Evolutionary conservation across 345 rosid genomes (phyloP).

Genomic region (thale cress (Arabidopsis thaliana)): DNA sequence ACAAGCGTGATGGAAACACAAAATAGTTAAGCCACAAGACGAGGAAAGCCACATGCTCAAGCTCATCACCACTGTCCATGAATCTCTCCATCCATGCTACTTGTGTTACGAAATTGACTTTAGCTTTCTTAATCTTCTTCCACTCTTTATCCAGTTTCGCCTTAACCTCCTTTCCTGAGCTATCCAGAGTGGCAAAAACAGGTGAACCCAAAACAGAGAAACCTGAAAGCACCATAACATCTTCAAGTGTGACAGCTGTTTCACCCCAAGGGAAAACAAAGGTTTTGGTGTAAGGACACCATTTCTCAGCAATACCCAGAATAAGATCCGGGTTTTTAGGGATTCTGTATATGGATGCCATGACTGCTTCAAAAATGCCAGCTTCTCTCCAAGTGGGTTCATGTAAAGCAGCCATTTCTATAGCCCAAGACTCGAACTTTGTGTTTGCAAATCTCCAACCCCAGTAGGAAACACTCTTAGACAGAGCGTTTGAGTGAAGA

Average conservation of each 20-base stretch:
- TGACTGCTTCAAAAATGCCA: slow-evolving; percentile 52
- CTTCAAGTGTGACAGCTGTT: slow-evolving; percentile 58
- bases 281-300: slow-evolving; percentile 54
- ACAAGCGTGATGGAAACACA: slow-evolving; percentile 27
- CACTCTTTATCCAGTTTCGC: slow-evolving; percentile 4
- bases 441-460: slow-evolving; percentile 33
- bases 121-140: background rate
- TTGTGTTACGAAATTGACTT: background rate
- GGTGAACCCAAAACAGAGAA: slow-evolving; percentile 56
- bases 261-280: slow-evolving; percentile 69
- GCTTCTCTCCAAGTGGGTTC: slow-evolving; percentile 48
- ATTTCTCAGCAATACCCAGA: slow-evolving; percentile 51
- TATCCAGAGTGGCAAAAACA: slow-evolving; percentile 31
- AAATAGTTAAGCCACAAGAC: slow-evolving; percentile 47
- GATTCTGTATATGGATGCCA: slow-evolving; percentile 44
- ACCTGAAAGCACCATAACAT: slow-evolving; percentile 50
- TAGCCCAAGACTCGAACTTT: slow-evolving; percentile 52
- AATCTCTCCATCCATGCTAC: slow-evolving; percentile 47
- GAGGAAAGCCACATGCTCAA: slow-evolving; percentile 55
- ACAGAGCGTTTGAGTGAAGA: slow-evolving; percentile 17
- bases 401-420: slow-evolving; percentile 42
- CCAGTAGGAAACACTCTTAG: slow-evolving; percentile 39
- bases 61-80: slow-evolving; percentile 41
- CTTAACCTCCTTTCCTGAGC: background rate
- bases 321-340: slow-evolving; percentile 38